Conservation (phyloP, 1,139 yeast genomes). For the Arxiozyma heterogenica region DNA sequence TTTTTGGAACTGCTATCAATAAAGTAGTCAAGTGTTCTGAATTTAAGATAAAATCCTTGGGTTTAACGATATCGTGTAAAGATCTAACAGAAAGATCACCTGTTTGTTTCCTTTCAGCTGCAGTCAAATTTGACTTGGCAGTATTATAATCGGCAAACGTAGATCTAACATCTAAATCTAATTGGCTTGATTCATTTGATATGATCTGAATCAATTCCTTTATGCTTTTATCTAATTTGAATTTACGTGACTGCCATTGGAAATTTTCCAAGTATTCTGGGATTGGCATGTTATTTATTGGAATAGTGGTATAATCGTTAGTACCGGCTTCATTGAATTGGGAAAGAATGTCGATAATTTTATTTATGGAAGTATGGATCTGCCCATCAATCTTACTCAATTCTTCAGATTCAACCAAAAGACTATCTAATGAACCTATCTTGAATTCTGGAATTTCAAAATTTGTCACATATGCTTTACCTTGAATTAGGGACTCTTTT, state of each 20-base stretch:
- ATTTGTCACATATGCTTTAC: conserved; percentile 30
- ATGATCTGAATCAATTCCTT: conserved; percentile 63
- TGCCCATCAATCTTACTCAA: conserved; percentile 71
- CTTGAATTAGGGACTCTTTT: conserved; percentile 29
- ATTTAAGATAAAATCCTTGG: conserved; percentile 73
- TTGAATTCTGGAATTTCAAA: conserved; percentile 79
- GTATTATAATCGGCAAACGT: conserved; percentile 62
- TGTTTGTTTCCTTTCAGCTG: conserved; percentile 85
- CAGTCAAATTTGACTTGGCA: conserved; percentile 74
- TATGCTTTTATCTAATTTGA: conserved; percentile 74
- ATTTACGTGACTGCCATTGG: conserved; percentile 81
- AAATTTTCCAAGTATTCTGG: conserved; percentile 63
- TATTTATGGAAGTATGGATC: conserved; percentile 56
- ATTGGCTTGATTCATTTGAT: conserved; percentile 65
- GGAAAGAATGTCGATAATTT: conserved; percentile 67
- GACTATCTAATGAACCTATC: conserved; percentile 87
- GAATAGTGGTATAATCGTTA: conserved; percentile 41
- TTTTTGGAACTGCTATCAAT: conserved; percentile 78
- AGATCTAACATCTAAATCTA: conserved; percentile 74
- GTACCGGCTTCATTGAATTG: conserved; percentile 38
- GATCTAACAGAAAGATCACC: conserved; percentile 91
- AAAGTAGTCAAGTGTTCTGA: conserved; percentile 81
- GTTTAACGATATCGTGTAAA: conserved; percentile 77
- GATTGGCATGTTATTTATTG: conserved; percentile 38
- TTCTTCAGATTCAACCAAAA: conserved; percentile 87